A percentile compares a stretch with the other conserved stretches of the same genome.
Conservation (phyloP, 495 filamentous ascomycete genomes). For the Tuber indicum region DNA sequence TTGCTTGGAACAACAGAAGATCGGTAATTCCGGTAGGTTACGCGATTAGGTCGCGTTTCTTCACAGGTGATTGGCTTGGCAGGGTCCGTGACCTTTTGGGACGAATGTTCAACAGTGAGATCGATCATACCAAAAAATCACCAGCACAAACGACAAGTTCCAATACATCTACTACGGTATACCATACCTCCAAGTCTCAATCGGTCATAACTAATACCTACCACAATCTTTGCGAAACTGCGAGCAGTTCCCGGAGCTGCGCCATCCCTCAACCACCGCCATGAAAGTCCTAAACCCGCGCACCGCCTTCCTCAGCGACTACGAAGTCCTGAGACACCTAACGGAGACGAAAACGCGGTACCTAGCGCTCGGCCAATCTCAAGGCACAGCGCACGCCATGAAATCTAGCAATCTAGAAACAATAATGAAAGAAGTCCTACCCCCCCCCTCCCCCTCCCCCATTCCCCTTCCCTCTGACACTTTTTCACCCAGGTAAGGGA, state of each 20-base stretch:
- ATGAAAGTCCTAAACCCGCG: constrained; percentile 58
- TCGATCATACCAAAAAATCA: background rate
- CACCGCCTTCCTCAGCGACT: constrained; percentile 57
- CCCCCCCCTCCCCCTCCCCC: background rate
- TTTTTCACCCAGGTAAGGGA: constrained; percentile 30
- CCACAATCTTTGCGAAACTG: background rate
- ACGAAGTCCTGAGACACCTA: constrained; percentile 58
- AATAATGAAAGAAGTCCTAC: constrained; percentile 45
- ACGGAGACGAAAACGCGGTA: constrained; percentile 43
- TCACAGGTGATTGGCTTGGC: background rate
- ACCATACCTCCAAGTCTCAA: background rate
- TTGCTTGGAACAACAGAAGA: background rate
- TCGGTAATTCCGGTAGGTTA: background rate
- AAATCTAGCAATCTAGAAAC: constrained; percentile 48
- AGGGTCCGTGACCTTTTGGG: background rate
- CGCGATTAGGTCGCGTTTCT: background rate
- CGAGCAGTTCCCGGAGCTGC: background rate
- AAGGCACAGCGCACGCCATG: constrained; percentile 36
- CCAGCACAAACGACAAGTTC: background rate
- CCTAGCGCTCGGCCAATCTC: constrained; percentile 30
- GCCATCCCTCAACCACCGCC: constrained; percentile 1
- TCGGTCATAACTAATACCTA: background rate
- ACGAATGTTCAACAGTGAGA: background rate
- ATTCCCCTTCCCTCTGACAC: background rate
- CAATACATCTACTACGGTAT: too few relatives aligned